Evolutionary conservation across 2,329 filamentous ascomycete genomes (phyloP).

Genomic region (Neoascochyta sp.): DNA sequence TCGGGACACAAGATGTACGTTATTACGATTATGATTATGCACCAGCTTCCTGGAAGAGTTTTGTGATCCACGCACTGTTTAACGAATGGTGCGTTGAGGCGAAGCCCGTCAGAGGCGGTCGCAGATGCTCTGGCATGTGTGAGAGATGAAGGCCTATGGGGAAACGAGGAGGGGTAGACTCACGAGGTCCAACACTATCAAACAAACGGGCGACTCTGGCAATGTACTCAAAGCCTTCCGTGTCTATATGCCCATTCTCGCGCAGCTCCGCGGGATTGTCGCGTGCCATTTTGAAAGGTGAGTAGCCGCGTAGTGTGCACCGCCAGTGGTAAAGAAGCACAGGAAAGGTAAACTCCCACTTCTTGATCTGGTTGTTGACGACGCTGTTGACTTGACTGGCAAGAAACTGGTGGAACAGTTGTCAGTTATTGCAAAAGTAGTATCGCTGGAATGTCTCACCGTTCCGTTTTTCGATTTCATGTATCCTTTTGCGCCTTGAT

Average conservation of each 20-base stretch:
- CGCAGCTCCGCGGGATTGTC: constrained; percentile 35
- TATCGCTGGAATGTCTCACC: constrained; percentile 17
- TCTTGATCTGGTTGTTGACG: constrained; percentile 31
- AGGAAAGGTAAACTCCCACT: constrained; percentile 34
- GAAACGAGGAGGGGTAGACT: constrained; percentile 8
- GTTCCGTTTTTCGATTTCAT: constrained; percentile 35
- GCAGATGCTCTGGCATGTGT: constrained; percentile 25
- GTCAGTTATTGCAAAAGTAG: constrained; percentile 10
- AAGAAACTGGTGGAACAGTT: constrained; percentile 22
- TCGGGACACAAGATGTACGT: too few species aligned
- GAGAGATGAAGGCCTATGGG: too few species aligned
- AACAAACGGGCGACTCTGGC: constrained; percentile 23
- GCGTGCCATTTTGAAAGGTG: constrained; percentile 33
- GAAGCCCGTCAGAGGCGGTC: constrained; percentile 27
- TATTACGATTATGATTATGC: constrained; percentile 16
- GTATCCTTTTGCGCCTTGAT: constrained; percentile 31
- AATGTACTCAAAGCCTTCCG: constrained; percentile 30
- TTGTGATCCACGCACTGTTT: constrained; percentile 32
- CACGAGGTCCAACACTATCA: constrained; percentile 24
- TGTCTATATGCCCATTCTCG: constrained; percentile 27
- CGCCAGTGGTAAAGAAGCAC: constrained; percentile 35
- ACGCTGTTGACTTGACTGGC: constrained; percentile 33
- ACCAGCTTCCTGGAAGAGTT: constrained; percentile 33
- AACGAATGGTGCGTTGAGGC: constrained; percentile 22
- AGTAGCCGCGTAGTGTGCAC: constrained; percentile 28